Evolutionary conservation across 495 filamentous ascomycete species (phyloP), one percentile per base, ranked within the genome.

Genomic region (Hypomontagnella submonticulosa): DNA sequence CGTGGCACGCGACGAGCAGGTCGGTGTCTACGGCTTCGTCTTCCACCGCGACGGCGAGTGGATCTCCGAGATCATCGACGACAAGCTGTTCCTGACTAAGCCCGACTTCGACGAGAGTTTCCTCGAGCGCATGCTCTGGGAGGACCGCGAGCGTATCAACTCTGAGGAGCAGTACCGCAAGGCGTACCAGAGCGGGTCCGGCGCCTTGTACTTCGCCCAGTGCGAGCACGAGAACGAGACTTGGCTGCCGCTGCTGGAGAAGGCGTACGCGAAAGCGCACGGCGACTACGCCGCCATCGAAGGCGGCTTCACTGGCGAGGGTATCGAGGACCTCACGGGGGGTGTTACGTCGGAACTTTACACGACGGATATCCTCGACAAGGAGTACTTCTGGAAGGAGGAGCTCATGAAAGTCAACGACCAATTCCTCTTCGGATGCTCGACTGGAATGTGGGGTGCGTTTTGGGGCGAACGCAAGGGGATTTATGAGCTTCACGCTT

Each of bases 231-330:
- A 86, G 19, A 93, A 96, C 70, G 94, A 98, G 78, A 98, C 92
- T 0, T 98, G 94, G 94, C 80, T 98, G 20, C 94, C 94, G 0
- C 77, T 98, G 44, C 84, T 98, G 3, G 94, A 98, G 71, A 98
- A 98, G 75, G 94, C 94, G 0, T 98, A 95, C 76, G 94, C 94
- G 43, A 98, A 98, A 74, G 93, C 92, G 9, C 94, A 98, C 68
- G 92, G 92, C 3, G 91, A 95, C 72, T 96, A 89, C 69, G 82
- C 85, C 9, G 83, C 92, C 1, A 92, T 97, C 46, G 89, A 94
- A 61, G 92, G 92, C 15, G 93, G 93, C 1, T 93, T 87, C 72
- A 89, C 90, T 15, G 92, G 91, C 12, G 94, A 98, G 72, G 94
- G 89, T 1, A 88, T 97, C 46, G 94, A 98, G 75, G 94, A 98